Base-by-base conservation (phyloP, 1,284 basidiomycete species). In the Ganoderma resinaceum region DNA sequence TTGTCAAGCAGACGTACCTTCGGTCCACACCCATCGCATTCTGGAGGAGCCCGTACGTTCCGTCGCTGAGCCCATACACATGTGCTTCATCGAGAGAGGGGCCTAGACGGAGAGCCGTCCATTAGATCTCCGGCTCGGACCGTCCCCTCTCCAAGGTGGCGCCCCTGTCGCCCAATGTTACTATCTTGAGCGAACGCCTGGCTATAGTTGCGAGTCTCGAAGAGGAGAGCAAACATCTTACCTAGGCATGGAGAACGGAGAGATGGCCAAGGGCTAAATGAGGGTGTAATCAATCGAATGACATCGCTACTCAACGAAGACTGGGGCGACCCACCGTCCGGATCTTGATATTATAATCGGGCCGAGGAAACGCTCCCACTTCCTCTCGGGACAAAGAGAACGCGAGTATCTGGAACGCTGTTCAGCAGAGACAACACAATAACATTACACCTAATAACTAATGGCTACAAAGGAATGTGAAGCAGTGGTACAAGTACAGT, bases 401-500 rank as follows among this genome's bases (percentile, higher is more conserved):
- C 40, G 40, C 40, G 40, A 42, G 40, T 2, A 42, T 20, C 37
- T 38, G n/a, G n/a, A n/a, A n/a, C n/a, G n/a, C n/a, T n/a, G n/a
- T n/a, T n/a, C n/a, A 40, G 9, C 40, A 16, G 43, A 29, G 26
- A 29, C 11, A 6, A 52, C 18, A 31, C 53, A 33, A 61, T 66
- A 53, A 42, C 18, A 38, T 57, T 61, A 55, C 29, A 53, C 23
- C 16, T 29, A 35, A 40, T 16, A 58, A 38, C 58, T 60, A 60
- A 60, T 16, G 37, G 58, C 58, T 60, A 60, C 58, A 60, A 60
- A 60, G 58, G 58, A 60, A 29, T 18, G 58, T 42, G 58, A 26
- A 23, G 58, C 16, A 37, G 35, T 38, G 31, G 23, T 60, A 42
- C 23, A 42, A 40, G 26, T 60, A 60, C 58, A 42, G 20, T 60